phyloP scores from a whole-genome alignment of 768 basidiomycete species.

The Kwoniella mangroviensis region DNA sequence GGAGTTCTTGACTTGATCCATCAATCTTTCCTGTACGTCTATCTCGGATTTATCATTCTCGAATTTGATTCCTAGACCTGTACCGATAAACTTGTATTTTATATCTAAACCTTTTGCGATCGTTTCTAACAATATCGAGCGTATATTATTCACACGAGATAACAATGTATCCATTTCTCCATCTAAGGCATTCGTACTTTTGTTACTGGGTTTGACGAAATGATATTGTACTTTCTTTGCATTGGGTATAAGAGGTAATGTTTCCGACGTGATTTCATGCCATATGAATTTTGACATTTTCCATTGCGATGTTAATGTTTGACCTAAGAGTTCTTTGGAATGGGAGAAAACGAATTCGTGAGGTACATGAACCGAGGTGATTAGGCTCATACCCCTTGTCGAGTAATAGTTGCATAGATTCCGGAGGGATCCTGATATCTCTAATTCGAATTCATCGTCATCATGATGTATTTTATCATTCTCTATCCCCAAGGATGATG shows the following conservation, averaged over 20 bases:
- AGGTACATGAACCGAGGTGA: background rate
- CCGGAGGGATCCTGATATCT: background rate
- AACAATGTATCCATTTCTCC: background rate
- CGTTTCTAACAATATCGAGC: background rate
- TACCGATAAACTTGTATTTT: constrained; percentile 5
- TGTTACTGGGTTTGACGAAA: background rate
- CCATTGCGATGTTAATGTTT: background rate
- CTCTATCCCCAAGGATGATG: background rate
- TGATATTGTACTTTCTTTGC: background rate
- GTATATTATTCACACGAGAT: background rate
- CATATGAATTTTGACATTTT: constrained; percentile 2
- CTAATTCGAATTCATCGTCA: constrained; percentile 2
- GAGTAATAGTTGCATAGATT: background rate
- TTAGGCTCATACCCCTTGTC: background rate
- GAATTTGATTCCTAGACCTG: background rate
- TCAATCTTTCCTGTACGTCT: constrained; percentile 3
- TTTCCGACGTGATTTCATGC: background rate
- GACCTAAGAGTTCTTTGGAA: background rate
- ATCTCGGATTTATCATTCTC: background rate
- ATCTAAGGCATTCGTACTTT: background rate
- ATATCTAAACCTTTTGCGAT: background rate
- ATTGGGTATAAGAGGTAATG: background rate
- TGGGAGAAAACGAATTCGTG: background rate
- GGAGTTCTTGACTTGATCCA: background rate
- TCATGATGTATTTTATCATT: background rate